Conservation (phyloP, 495 filamentous ascomycete genomes). For the Trichoderma erinaceum region DNA sequence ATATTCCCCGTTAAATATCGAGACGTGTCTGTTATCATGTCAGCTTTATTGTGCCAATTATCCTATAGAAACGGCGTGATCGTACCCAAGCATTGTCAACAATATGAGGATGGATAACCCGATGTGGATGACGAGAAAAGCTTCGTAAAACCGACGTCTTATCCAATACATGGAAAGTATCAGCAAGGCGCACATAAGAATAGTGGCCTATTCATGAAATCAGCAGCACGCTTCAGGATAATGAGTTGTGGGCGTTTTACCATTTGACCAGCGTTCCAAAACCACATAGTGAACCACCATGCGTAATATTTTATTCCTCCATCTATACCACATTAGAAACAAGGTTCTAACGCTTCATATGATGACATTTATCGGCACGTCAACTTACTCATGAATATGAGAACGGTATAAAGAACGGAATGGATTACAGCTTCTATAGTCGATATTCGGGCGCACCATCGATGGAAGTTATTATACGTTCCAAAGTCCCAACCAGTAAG, state of each 20-base stretch:
- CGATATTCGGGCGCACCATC: conserved; percentile 35
- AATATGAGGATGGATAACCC: conserved; percentile 29
- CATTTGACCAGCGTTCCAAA: conserved; percentile 15
- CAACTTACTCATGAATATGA: conserved; percentile 17
- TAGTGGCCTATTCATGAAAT: conserved; percentile 32
- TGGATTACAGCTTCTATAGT: conserved; percentile 32
- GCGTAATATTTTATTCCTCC: conserved; percentile 7
- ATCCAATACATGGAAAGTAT: conserved; percentile 39
- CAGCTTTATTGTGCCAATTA: conserved; percentile 8
- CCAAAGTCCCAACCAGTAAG: conserved; percentile 37
- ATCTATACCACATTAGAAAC: conserved; percentile 2
- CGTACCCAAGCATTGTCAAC: conserved; percentile 42
- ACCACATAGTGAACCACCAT: conserved; percentile 8
- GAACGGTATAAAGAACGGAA: conserved; percentile 25
- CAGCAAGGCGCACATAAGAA: conserved; percentile 42
- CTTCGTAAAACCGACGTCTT: conserved; percentile 30
- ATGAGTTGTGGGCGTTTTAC: background rate
- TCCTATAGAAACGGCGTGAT: background rate
- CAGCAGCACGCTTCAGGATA: conserved; percentile 16
- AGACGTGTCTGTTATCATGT: conserved; percentile 37
- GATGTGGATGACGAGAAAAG: conserved; percentile 35
- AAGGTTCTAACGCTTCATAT: background rate
- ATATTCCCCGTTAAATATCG: conserved; percentile 43
- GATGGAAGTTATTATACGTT: conserved; percentile 38
- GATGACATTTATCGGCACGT: too few species aligned